Conservation (phyloP, 176 grass and related monocot species). For the Cenchrus americanus region DNA sequence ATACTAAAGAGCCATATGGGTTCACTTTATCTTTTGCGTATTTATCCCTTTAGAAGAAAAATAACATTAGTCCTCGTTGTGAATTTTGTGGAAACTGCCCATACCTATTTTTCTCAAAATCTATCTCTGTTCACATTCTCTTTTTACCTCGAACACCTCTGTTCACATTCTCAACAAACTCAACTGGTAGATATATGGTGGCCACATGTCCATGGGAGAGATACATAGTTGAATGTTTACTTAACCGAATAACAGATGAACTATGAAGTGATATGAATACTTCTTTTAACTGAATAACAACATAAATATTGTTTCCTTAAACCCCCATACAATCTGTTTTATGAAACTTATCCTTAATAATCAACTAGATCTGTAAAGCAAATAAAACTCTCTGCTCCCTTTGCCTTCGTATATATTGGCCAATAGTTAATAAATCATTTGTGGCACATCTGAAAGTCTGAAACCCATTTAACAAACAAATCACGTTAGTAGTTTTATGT, state of each 20-base stretch:
- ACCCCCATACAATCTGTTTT: background rate
- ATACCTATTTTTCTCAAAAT: background rate
- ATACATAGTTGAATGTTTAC: background rate
- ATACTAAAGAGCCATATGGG: background rate
- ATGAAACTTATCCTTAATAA: background rate
- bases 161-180: background rate
- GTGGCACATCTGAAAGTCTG: background rate
- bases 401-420: background rate
- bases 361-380: background rate
- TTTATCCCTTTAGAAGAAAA: background rate
- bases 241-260: background rate
- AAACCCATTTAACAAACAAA: background rate
- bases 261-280: background rate
- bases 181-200: background rate
- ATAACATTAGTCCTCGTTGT: background rate
- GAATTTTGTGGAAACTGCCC: background rate
- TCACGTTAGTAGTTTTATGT: background rate
- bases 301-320: background rate
- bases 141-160: background rate
- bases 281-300: background rate
- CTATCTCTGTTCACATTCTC: too few relatives aligned
- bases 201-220: background rate
- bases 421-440: background rate
- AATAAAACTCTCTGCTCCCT: background rate
- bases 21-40: background rate